Conservation (phyloP, 495 filamentous ascomycete species). For the Penicillium parvum region DNA sequence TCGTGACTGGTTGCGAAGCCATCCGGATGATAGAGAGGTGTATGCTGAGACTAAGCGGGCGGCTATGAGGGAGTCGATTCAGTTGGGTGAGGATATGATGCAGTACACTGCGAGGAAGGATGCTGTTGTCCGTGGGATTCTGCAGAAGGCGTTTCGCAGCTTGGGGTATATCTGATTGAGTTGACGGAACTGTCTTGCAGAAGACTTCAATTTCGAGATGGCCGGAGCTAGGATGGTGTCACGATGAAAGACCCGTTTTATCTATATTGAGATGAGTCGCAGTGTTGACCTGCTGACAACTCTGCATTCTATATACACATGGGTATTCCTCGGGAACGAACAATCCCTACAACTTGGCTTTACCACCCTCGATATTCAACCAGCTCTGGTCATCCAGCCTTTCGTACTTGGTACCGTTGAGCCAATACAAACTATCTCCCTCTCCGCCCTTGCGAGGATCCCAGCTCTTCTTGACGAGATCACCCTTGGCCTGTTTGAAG, state of each 20-base stretch:
- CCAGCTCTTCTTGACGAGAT: slow-evolving; percentile 46
- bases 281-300: no score
- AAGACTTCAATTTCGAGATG: no score
- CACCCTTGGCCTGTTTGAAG: slow-evolving; percentile 51
- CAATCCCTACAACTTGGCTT: slow-evolving; percentile 42
- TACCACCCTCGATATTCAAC: slow-evolving; percentile 41
- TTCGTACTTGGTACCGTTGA: slow-evolving; percentile 41
- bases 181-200: no score
- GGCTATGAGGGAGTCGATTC: slow-evolving; percentile 23
- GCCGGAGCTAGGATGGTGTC: no score
- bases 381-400: slow-evolving; percentile 37
- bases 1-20: slow-evolving; percentile 41
- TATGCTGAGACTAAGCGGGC: slow-evolving; percentile 40
- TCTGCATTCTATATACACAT: not conserved
- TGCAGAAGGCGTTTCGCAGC: slow-evolving; percentile 32
- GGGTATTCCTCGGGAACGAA: not conserved
- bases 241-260: no score
- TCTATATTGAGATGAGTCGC: no score
- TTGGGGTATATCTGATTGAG: slow-evolving; percentile 20
- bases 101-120: slow-evolving; percentile 43
- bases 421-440: slow-evolving; percentile 45
- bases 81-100: slow-evolving; percentile 28
- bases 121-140: slow-evolving; percentile 34
- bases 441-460: slow-evolving; percentile 31
- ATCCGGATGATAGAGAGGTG: slow-evolving; percentile 30